These are phyloP conservation scores for Zalaria obscura DNA, from an alignment of 2,329 filamentous ascomycete genomes.

Conservation along the genomic window DNA sequence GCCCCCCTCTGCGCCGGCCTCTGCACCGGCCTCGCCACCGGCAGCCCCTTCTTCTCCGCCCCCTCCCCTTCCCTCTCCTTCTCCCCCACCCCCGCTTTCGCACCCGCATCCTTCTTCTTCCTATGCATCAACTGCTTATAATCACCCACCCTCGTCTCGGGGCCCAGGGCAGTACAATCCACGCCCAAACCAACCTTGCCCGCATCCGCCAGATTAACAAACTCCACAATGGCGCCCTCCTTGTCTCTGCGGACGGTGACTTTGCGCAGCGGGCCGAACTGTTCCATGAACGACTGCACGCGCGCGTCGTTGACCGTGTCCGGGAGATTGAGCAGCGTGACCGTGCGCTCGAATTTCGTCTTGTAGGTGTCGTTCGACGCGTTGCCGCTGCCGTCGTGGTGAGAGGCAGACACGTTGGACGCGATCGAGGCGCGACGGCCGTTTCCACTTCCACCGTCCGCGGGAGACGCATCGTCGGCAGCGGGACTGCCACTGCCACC, in stretches of 20 bases:
- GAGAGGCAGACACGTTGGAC: slow-evolving; percentile 11
- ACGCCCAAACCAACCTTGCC: slow-evolving; percentile 50
- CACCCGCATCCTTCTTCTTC: slow-evolving; percentile 20
- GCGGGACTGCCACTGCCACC: slow-evolving; percentile 5
- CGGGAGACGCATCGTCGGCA: slow-evolving; percentile 5
- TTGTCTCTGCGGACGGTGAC: slow-evolving; percentile 69
- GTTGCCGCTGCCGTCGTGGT: neutral
- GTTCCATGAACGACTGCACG: slow-evolving; percentile 57
- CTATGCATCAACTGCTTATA: slow-evolving; percentile 1
- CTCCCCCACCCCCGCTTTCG: slow-evolving; percentile 1
- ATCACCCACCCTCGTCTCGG: slow-evolving; percentile 27
- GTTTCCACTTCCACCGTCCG: neutral
- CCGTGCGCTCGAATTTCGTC: slow-evolving; percentile 44
- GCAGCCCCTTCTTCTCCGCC: slow-evolving; percentile 11
- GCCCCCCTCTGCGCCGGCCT: slow-evolving; percentile 32
- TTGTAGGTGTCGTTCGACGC: slow-evolving; percentile 9
- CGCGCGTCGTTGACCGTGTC: slow-evolving; percentile 87
- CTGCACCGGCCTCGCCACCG: slow-evolving; percentile 18
- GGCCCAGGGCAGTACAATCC: slow-evolving; percentile 23
- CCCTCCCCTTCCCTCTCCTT: slow-evolving; percentile 7
- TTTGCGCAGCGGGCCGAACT: slow-evolving; percentile 57
- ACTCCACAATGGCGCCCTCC: slow-evolving; percentile 77
- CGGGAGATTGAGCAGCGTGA: slow-evolving; percentile 72
- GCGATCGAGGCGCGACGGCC: slow-evolving; percentile 14
- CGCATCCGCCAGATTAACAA: slow-evolving; percentile 51